phyloP scores from a whole-genome alignment of 2,329 filamentous ascomycete species.

The Alternaria triticimaculans region DNA sequence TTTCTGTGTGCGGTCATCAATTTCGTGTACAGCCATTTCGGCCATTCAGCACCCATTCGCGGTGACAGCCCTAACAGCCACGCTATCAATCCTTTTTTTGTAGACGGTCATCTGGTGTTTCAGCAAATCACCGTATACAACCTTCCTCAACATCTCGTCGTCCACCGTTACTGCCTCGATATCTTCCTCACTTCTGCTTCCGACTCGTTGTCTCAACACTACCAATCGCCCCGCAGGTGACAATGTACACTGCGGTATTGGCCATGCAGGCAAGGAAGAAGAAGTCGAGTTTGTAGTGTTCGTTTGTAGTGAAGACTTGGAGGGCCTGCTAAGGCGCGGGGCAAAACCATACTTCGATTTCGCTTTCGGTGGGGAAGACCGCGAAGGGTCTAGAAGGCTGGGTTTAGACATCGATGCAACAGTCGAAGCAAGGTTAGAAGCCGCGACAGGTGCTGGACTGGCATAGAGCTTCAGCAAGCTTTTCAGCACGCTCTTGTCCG shows the following conservation, averaged over 20 bases:
- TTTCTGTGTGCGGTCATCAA: constrained; percentile 4
- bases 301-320: constrained; percentile 33
- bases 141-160: constrained; percentile 70
- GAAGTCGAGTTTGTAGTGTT: constrained; percentile 39
- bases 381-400: constrained; percentile 22
- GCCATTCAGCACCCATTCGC: constrained; percentile 39
- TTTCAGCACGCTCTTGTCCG: constrained; percentile 77
- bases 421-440: constrained; percentile 18
- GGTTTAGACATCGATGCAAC: constrained; percentile 34
- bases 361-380: constrained; percentile 19
- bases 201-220: constrained; percentile 59
- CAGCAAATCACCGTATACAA: constrained; percentile 82
- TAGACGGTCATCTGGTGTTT: constrained; percentile 84
- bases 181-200: constrained; percentile 53
- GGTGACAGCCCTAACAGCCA: constrained; percentile 74
- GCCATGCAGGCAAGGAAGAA: constrained; percentile 61
- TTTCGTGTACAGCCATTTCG: background rate
- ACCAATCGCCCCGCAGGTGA: constrained; percentile 75
- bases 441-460: constrained; percentile 59
- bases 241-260: constrained; percentile 69
- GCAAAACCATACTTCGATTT: constrained; percentile 16
- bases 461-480: constrained; percentile 75
- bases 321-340: constrained; percentile 21
- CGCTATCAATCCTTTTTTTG: constrained; percentile 70
- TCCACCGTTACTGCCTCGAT: constrained; percentile 72